Base-by-base conservation (phyloP, 768 basidiomycete genomes). In the Amanita rubescens region DNA sequence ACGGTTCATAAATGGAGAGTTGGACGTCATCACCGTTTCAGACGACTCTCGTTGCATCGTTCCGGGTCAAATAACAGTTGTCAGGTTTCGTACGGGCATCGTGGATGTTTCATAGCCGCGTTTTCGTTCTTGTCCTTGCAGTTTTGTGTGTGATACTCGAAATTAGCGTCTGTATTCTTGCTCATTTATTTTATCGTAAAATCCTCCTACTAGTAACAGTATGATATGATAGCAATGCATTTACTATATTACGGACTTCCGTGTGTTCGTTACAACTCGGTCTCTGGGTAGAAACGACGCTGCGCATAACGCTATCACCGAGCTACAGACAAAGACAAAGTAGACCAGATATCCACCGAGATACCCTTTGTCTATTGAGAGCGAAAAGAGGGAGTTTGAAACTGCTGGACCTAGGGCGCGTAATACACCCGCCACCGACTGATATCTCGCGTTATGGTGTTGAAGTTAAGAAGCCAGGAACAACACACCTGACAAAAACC, bases 341-440 rank as follows among this genome's bases (percentile, higher is more conserved):
- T 87, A 84, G 4, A 84, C 83, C 19, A 85, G 64, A 51, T 73
- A 66, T 3, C 84, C 84, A 6, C 76, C 77, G 42, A 82, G 63
- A 52, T 78, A 72, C 34, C 74, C 63, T 49, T 71, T 69, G 32
- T 77, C 70, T 38, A 81, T 77, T 0, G 85, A 85, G 27, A 87
- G 60, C 24, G 87, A 82, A 69, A 83, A 89, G 49, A 86, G 72
- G 30, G 85, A 84, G 53, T 78, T 82, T 2, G 82, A 71, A 1
- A 72, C 59, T 12, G 78, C 77, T 2, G 83, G 84, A 12, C 85
- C 86, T 59, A 74, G 77, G 2, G 72, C 70, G 49, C 72, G 65
- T 64, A 67, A 68, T 14, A 73, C 46, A 56, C 70, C 69, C 17
- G 71, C 70, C 17, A 64, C 65, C 66, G 67, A 68, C 58, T 69